Conservation (phyloP, 2,329 filamentous ascomycete species). For the Colletotrichum musicola region DNA sequence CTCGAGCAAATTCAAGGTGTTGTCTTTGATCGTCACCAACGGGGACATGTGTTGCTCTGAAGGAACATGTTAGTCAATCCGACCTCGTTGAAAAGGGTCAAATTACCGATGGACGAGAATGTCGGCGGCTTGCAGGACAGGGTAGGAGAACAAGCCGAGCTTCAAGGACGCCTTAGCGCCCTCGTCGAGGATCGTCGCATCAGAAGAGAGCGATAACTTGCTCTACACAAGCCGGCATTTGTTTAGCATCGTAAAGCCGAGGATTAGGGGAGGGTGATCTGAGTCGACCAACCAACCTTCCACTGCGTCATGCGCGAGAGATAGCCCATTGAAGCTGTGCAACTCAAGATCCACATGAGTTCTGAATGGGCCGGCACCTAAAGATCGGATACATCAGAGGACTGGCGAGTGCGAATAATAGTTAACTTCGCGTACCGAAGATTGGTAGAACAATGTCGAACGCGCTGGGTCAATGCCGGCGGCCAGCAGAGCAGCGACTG, state of each 20-base stretch:
- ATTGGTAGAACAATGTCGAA: slow-evolving; percentile 86
- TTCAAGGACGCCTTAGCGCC: slow-evolving; percentile 74
- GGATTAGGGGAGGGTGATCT: not conserved
- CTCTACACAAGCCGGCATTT: slow-evolving; percentile 61
- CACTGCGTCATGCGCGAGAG: slow-evolving; percentile 99
- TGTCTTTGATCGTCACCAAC: slow-evolving; percentile 97
- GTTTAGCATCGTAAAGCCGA: not conserved
- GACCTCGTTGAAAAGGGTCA: not conserved
- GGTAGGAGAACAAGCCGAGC: slow-evolving; percentile 94
- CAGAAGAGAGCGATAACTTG: slow-evolving; percentile 76
- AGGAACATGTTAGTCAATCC: not conserved
- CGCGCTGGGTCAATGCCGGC: slow-evolving; percentile 84
- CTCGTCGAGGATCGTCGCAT: slow-evolving; percentile 69
- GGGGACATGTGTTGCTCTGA: slow-evolving; percentile 89
- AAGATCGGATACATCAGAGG: not conserved
- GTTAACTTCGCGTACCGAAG: slow-evolving; percentile 57
- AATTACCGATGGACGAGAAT: slow-evolving; percentile 83
- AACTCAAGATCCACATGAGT: slow-evolving; percentile 97
- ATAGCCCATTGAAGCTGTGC: slow-evolving; percentile 91
- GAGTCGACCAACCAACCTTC: slow-evolving; percentile 73
- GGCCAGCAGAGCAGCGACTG: slow-evolving; percentile 84
- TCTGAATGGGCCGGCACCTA: slow-evolving; percentile 85
- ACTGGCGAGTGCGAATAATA: not conserved
- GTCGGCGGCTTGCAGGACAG: slow-evolving; percentile 94
- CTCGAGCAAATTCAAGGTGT: slow-evolving; percentile 92